Conservation (phyloP, 1,284 basidiomycete species). For the Microbotryomycetes sp. region DNA sequence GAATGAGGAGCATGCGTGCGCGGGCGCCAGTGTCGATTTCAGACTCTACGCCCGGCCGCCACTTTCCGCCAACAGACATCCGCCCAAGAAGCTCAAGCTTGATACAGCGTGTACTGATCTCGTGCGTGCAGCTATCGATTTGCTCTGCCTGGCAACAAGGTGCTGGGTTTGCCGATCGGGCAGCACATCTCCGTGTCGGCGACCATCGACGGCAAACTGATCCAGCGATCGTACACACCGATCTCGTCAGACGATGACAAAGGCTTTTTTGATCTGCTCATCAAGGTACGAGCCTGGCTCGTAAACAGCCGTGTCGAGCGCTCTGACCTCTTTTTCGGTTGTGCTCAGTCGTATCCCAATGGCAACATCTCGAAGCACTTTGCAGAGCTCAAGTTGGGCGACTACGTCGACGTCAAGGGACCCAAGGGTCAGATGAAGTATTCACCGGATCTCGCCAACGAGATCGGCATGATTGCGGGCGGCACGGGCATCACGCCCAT, state of each 20-base stretch:
- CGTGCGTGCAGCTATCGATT: constrained; percentile 72
- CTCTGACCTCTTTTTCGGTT: neutral
- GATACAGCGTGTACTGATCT: neutral
- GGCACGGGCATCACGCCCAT: constrained; percentile 92
- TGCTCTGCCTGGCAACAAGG: constrained; percentile 64
- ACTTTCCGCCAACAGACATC: too few species aligned
- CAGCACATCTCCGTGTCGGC: constrained; percentile 92
- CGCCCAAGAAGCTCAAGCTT: too few species aligned
- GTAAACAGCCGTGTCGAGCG: too few species aligned
- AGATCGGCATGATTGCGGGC: constrained; percentile 94
- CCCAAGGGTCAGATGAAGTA: constrained; percentile 75
- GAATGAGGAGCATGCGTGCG: neutral
- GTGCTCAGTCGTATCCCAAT: constrained; percentile 75
- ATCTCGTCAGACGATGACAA: constrained; percentile 84
- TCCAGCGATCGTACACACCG: constrained; percentile 90
- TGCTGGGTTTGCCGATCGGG: constrained; percentile 88
- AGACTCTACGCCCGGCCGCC: too few species aligned
- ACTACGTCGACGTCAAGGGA: constrained; percentile 81
- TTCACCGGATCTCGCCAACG: constrained; percentile 55
- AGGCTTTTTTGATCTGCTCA: constrained; percentile 89
- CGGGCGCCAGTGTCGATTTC: too few species aligned
- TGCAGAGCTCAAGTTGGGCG: constrained; percentile 69
- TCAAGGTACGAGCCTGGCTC: constrained; percentile 70
- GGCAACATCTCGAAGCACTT: constrained; percentile 91
- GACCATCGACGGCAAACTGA: constrained; percentile 80